Conservation (phyloP, 2,329 filamentous ascomycete species). For the Colletotrichum destructivum region DNA sequence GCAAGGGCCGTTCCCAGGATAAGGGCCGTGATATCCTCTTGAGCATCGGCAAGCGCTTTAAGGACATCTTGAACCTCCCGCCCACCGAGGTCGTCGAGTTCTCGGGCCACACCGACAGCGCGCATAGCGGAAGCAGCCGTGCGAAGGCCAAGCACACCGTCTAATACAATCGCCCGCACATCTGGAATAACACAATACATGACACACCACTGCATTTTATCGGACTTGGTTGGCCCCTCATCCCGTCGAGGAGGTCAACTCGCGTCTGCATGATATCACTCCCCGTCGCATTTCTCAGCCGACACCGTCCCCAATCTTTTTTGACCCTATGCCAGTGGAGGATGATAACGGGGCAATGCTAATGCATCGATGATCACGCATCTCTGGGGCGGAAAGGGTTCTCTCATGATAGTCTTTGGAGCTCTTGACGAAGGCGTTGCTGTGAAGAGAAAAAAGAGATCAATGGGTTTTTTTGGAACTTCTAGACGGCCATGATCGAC, state of each 20-base stretch:
- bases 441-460: slow-evolving; percentile 38
- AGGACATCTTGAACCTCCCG: slow-evolving; percentile 88
- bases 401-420: slow-evolving; percentile 41
- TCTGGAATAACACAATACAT: slow-evolving; percentile 17
- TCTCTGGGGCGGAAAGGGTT: slow-evolving; percentile 41
- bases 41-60: slow-evolving; percentile 91
- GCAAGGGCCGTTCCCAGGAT: slow-evolving; percentile 82
- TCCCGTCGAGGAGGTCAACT: slow-evolving; percentile 23
- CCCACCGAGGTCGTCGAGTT: slow-evolving; percentile 88
- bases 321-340: slow-evolving; percentile 28
- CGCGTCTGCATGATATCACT: slow-evolving; percentile 36
- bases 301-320: slow-evolving; percentile 32
- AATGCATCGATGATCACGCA: slow-evolving; percentile 42
- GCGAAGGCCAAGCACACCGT: slow-evolving; percentile 95
- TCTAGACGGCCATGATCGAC: slow-evolving; percentile 42
- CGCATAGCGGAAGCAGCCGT: slow-evolving; percentile 92
- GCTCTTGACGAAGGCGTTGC: slow-evolving; percentile 43
- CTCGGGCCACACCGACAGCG: slow-evolving; percentile 95
- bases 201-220: slow-evolving; percentile 38
- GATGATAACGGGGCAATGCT: slow-evolving; percentile 28
- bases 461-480: slow-evolving; percentile 27
- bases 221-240: slow-evolving; percentile 26
- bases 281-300: slow-evolving; percentile 39
- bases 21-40: slow-evolving; percentile 90
- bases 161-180: slow-evolving; percentile 60